Percentiles rank a stretch among this genome's conserved stretches.
phyloP scores from a whole-genome alignment of 2,329 filamentous ascomycete genomes.

The Venturia aucupariae region DNA sequence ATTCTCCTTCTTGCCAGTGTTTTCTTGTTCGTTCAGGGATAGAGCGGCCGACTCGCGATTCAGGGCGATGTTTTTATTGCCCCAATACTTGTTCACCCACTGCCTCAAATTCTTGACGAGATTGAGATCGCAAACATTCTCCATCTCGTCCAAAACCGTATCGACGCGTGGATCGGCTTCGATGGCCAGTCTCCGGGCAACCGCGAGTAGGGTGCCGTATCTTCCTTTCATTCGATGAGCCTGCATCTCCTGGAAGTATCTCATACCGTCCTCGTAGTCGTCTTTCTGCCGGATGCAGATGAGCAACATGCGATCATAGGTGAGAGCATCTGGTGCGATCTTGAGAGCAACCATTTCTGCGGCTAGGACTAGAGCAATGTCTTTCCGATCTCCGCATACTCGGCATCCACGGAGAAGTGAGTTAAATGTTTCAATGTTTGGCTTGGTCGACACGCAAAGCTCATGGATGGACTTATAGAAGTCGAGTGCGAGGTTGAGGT shows the following conservation, averaged over 20 bases:
- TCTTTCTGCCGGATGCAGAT: slow-evolving; percentile 40
- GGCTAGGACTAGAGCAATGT: slow-evolving; percentile 51
- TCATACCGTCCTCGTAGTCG: slow-evolving; percentile 36
- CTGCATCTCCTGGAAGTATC: slow-evolving; percentile 43
- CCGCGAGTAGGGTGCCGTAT: slow-evolving; percentile 25
- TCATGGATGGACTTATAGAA: slow-evolving; percentile 53
- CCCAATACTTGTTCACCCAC: slow-evolving; percentile 6
- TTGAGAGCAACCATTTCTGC: slow-evolving; percentile 51
- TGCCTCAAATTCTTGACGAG: slow-evolving; percentile 1
- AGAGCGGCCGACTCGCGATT: background rate
- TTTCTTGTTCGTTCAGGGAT: background rate
- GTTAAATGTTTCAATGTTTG: slow-evolving; percentile 51
- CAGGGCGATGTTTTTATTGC: background rate
- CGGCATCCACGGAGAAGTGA: slow-evolving; percentile 44
- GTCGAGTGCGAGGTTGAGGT: slow-evolving; percentile 44
- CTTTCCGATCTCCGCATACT: slow-evolving; percentile 31
- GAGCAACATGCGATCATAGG: slow-evolving; percentile 53
- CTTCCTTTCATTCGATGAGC: slow-evolving; percentile 21
- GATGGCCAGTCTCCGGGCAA: slow-evolving; percentile 23
- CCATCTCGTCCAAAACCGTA: slow-evolving; percentile 24
- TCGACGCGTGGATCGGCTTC: slow-evolving; percentile 25
- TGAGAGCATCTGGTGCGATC: slow-evolving; percentile 46
- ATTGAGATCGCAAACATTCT: slow-evolving; percentile 17
- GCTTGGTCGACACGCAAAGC: slow-evolving; percentile 34
- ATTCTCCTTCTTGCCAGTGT: background rate